Evolutionary conservation across 2,329 filamentous ascomycete species (phyloP).

Genomic region (Aspergillus clavatus): DNA sequence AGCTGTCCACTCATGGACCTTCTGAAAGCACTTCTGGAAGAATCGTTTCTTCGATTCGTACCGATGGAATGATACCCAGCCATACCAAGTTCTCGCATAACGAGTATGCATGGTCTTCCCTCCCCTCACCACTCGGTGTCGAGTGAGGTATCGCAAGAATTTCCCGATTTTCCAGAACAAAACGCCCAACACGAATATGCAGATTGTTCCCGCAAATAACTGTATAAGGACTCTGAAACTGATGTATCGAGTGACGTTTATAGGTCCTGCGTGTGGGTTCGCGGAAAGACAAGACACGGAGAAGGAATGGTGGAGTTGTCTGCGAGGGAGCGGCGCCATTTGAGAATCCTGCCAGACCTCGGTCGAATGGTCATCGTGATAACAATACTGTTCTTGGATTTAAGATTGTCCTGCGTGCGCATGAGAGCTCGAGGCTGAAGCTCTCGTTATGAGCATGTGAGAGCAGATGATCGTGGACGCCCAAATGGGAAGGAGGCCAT

Average conservation of each 20-base stretch:
- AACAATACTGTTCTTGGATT: constrained; percentile 15
- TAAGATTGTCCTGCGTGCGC: neutral
- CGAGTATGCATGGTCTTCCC: constrained; percentile 29
- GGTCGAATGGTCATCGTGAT: constrained; percentile 14
- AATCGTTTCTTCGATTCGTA: constrained; percentile 27
- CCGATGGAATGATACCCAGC: constrained; percentile 34
- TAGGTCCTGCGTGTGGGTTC: constrained; percentile 18
- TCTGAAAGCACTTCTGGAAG: constrained; percentile 16
- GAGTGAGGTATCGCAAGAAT: constrained; percentile 34
- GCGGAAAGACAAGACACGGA: constrained; percentile 23
- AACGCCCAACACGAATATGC: constrained; percentile 36
- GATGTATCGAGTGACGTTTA: constrained; percentile 23
- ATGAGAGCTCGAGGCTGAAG: constrained; percentile 1
- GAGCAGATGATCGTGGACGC: neutral
- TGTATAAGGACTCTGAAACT: constrained; percentile 27
- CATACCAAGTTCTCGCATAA: constrained; percentile 41
- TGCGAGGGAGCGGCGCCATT: constrained; percentile 30
- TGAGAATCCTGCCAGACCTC: constrained; percentile 4
- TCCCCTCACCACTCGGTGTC: constrained; percentile 27
- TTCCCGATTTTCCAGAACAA: constrained; percentile 37
- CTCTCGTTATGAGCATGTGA: neutral
- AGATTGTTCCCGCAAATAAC: constrained; percentile 33
- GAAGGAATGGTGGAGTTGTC: constrained; percentile 23
- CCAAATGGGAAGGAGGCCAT: neutral
- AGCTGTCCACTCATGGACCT: constrained; percentile 22